Evolutionary conservation across 2,329 filamentous ascomycete genomes (phyloP).

Genomic region (Xylariaceae sp.): DNA sequence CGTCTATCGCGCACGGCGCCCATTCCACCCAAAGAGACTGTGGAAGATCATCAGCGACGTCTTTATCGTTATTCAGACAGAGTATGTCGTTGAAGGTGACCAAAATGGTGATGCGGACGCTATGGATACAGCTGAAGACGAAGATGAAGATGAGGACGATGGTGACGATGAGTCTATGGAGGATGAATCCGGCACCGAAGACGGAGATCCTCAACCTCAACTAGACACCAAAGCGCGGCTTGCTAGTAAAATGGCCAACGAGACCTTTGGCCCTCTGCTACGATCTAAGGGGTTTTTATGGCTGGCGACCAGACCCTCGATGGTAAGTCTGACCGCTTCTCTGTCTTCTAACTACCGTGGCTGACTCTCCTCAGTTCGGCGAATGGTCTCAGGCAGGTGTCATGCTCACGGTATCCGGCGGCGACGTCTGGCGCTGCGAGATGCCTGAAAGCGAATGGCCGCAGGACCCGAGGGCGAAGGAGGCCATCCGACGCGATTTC

Average conservation of each 20-base stretch:
- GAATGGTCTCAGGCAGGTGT: conserved; percentile 63
- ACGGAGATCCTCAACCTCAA: conserved; percentile 28
- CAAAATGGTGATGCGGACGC: conserved; percentile 27
- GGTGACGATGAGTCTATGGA: conserved; percentile 23
- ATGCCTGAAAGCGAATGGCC: conserved; percentile 50
- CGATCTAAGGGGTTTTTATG: conserved; percentile 61
- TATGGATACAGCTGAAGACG: conserved; percentile 23
- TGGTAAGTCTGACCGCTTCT: conserved; percentile 23
- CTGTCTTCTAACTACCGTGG: not conserved
- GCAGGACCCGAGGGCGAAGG: conserved; percentile 44
- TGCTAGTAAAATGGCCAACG: conserved; percentile 51
- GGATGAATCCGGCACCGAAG: conserved; percentile 18
- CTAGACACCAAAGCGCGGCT: conserved; percentile 39
- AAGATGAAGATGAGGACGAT: conserved; percentile 24
- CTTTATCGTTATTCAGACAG: conserved; percentile 47
- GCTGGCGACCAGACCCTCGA: conserved; percentile 54
- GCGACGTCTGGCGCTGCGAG: conserved; percentile 57
- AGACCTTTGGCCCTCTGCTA: conserved; percentile 52
- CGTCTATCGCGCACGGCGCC: conserved; percentile 59
- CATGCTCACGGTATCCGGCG: conserved; percentile 58
- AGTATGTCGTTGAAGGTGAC: conserved; percentile 36
- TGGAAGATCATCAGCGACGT: conserved; percentile 46
- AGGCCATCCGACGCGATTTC: conserved; percentile 48
- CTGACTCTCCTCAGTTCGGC: conserved; percentile 39
- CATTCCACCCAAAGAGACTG: conserved; percentile 47